Percentiles rank a stretch among this genome's conserved stretches.
Evolutionary conservation across 768 basidiomycete species (phyloP).

Genomic region (Tulasnella sp.): DNA sequence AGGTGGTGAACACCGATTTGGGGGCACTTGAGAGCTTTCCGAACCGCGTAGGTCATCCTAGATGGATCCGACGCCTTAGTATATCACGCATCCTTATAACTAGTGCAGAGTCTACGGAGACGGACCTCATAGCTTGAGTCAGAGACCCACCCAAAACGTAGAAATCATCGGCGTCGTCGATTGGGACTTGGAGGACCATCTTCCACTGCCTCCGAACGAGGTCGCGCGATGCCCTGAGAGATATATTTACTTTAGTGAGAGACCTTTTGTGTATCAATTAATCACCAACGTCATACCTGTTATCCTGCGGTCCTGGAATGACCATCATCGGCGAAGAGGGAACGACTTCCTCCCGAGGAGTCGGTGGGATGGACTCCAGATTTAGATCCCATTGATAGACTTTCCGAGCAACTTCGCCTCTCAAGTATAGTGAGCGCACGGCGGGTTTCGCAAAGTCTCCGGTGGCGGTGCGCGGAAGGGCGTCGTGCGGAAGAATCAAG

Average conservation of each 20-base stretch:
- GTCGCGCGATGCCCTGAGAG: not conserved
- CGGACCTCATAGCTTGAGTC: not conserved
- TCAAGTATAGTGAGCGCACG: not conserved
- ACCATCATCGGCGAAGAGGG: not conserved
- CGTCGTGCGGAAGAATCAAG: not conserved
- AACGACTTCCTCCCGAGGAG: not conserved
- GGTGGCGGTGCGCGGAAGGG: not conserved
- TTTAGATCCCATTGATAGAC: not conserved
- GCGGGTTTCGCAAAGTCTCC: not conserved
- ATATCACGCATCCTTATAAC: not conserved
- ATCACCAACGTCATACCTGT: not conserved
- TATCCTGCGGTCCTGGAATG: not conserved
- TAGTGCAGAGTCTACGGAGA: not conserved
- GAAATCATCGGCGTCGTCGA: slow-evolving; percentile 3
- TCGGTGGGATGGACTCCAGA: not conserved
- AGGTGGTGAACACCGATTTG: not conserved
- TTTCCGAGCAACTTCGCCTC: not conserved
- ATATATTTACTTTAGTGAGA: not conserved
- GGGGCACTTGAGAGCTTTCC: not conserved
- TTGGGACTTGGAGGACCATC: not conserved
- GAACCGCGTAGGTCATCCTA: not conserved
- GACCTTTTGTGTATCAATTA: not conserved
- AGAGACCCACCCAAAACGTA: not conserved
- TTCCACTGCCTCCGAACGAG: slow-evolving; percentile 1
- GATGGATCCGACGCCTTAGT: not conserved